Conservation (phyloP, 2,329 filamentous ascomycete species). For the Magnaporthales sp. region DNA sequence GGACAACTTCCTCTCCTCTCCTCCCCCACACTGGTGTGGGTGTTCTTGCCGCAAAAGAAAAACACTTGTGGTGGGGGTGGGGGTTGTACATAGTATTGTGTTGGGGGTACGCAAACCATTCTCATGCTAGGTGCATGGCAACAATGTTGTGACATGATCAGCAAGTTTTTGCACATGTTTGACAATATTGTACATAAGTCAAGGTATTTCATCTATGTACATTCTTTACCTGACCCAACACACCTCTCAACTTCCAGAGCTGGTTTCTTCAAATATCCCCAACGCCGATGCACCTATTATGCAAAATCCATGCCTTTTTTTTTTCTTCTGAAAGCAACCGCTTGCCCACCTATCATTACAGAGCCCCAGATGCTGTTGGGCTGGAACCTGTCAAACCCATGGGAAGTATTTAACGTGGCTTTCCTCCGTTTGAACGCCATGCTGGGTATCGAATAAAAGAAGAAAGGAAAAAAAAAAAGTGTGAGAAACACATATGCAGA, state of each 20-base stretch:
- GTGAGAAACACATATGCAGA: not conserved
- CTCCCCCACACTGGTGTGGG: not conserved
- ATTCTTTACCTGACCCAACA: not conserved
- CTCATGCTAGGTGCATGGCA: not conserved
- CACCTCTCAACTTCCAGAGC: not conserved
- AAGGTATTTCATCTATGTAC: not conserved
- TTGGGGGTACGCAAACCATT: not conserved
- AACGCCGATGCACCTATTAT: not conserved
- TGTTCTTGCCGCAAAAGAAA: not conserved
- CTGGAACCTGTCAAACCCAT: not conserved
- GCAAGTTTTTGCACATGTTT: not conserved
- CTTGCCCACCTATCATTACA: not conserved
- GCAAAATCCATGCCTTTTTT: not conserved
- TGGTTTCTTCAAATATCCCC: not conserved
- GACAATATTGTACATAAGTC: not conserved
- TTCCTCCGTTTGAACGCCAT: not conserved
- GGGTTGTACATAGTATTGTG: not conserved
- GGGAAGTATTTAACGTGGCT: not conserved
- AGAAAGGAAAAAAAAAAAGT: not conserved
- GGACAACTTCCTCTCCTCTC: not conserved
- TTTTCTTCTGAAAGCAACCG: not conserved
- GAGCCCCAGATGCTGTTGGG: not conserved
- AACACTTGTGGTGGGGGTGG: not conserved
- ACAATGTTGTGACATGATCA: not conserved
- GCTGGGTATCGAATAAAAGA: constrained; percentile 4